Evolutionary conservation across 345 rosid genomes (phyloP).

Genomic region (Populus nigra): DNA sequence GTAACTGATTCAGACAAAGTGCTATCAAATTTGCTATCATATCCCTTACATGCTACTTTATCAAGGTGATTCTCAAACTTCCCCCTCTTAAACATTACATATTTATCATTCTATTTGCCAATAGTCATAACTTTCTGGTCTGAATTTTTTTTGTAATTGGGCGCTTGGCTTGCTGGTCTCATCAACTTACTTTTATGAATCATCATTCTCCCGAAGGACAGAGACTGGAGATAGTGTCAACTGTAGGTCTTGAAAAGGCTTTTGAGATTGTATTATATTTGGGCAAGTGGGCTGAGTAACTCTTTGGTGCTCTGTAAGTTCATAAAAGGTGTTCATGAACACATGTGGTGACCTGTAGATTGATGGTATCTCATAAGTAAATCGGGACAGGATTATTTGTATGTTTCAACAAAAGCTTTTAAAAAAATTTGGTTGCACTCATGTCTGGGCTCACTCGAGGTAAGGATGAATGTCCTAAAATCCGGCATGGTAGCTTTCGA

Average conservation of each 20-base stretch:
- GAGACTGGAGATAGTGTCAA: not conserved
- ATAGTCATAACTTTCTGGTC: not conserved
- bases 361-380: not conserved
- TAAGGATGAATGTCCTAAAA: not conserved
- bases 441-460: not conserved
- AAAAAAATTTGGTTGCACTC: no score
- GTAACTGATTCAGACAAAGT: conserved; percentile 83
- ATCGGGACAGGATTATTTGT: not conserved
- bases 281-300: not conserved
- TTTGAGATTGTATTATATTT: not conserved
- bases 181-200: not conserved
- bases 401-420: not conserved
- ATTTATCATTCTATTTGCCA: not conserved
- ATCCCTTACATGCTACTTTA: conserved; percentile 71
- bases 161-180: not conserved
- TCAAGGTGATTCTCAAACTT: conserved; percentile 47
- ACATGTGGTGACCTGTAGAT: not conserved
- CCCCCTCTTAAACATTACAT: not conserved
- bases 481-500: not conserved
- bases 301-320: not conserved
- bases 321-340: not conserved
- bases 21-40: conserved; percentile 71
- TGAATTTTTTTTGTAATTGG: not conserved
- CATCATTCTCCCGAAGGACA: not conserved
- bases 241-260: not conserved